phyloP scores from a whole-genome alignment of 2,329 filamentous ascomycete species.

The Pseudocercospora pini-densiflorae region DNA sequence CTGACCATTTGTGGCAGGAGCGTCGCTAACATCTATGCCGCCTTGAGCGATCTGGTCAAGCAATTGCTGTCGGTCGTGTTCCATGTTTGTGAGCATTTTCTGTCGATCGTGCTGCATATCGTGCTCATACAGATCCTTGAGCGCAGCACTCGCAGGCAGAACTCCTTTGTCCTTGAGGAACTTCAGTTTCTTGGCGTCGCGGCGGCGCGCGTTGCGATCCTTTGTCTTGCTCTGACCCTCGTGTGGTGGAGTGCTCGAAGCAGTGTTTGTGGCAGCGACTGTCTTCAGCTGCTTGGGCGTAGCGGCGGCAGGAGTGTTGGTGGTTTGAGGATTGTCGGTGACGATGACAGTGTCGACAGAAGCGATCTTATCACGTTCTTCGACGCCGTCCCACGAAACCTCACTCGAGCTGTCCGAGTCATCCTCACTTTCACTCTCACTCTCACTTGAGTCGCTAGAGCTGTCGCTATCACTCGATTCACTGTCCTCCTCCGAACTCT shows the following conservation, averaged over 20 bases:
- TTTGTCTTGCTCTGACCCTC: background rate
- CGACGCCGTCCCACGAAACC: constrained; percentile 29
- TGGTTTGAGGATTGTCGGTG: background rate
- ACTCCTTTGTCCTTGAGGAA: constrained; percentile 59
- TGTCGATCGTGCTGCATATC: constrained; percentile 22
- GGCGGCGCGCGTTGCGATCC: constrained; percentile 56
- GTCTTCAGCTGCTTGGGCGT: background rate
- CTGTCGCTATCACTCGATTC: constrained; percentile 27
- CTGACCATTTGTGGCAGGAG: background rate
- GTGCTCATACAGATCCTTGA: constrained; percentile 48
- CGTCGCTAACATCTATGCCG: constrained; percentile 17
- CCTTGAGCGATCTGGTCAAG: constrained; percentile 24
- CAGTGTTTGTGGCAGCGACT: background rate
- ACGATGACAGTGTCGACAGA: background rate
- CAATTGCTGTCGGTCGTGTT: constrained; percentile 21
- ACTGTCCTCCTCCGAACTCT: constrained; percentile 19
- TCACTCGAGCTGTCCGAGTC: constrained; percentile 21
- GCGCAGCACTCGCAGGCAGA: constrained; percentile 56
- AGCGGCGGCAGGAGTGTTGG: background rate
- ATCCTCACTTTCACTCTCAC: constrained; percentile 27
- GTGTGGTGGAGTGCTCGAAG: constrained; percentile 5
- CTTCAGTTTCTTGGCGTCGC: constrained; percentile 54
- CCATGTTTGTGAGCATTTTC: constrained; percentile 17
- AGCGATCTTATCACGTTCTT: constrained; percentile 4
- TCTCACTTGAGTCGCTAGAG: constrained; percentile 24